Base-by-base conservation (phyloP, 169 alveolate species). In the Theileria equi region DNA sequence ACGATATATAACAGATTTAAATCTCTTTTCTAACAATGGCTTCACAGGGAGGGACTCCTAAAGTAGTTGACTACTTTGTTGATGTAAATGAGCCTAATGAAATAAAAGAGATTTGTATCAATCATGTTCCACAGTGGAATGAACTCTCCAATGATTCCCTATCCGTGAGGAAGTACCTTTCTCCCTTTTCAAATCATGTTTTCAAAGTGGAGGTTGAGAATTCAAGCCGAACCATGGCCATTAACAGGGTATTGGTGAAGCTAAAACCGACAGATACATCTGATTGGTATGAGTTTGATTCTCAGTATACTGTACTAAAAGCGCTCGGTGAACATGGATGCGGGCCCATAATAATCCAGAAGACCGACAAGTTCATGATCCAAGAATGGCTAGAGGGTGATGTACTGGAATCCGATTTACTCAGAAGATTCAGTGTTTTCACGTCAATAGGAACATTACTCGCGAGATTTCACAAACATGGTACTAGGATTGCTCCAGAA, bases 321-420 rank as follows among this genome's bases (percentile, higher is more conserved):
- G 73, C 83, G 34, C 38, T 88, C 71, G 79, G 91, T 21, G 67
- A 74, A 41, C 67, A 81, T 54, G 66, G 71, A 31, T 77, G 78
- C 45, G 93, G 89, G 41, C 93, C 93, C 35, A 67, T 49, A 31
- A 31, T 88, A 45, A 57, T 88, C 38, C 88, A 72, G 2, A 52
- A 70, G n/a, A 16, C 77, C 67, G 74, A 61, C 53, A 92, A 78
- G n/a, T 89, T 84, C 1, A 74, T 88, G 26, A 86, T 88, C 32
- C 90, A 88, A 45, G 93, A 81, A 63, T 88, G 91, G 83, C 45
- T 88, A 34, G 87, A 87, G 44, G 93, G 93, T 1, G 81, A 86
- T 26, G 85, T 86, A 4, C 21, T 88, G 45, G 41, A 81, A 28
- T 58, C 41, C 23, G 90, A 48, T 29, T 88, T 76, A 60, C 62